Evolutionary conservation across 2,329 filamentous ascomycete species (phyloP).

Genomic region (Fusarium torreyae): DNA sequence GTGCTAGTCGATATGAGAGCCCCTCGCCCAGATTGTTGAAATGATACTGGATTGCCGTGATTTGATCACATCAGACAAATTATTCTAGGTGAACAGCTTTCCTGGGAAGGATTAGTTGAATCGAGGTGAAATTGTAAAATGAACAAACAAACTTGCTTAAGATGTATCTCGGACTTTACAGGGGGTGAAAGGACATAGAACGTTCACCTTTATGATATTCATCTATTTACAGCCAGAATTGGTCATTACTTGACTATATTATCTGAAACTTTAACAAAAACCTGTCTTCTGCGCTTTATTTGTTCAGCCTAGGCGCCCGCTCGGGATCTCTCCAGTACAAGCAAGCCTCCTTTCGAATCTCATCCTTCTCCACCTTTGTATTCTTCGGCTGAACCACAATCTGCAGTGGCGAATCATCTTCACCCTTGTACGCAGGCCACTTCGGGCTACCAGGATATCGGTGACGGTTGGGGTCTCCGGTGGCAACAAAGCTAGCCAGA

Average conservation of each 20-base stretch:
- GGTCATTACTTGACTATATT: background rate
- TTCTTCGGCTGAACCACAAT: slow-evolving; percentile 53
- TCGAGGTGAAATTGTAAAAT: no score
- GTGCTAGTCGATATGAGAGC: no score
- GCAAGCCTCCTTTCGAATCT: slow-evolving; percentile 53
- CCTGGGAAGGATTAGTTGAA: no score
- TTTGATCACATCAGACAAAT: no score
- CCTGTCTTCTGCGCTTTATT: slow-evolving; percentile 37
- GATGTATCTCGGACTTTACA: no score
- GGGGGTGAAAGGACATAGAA: no score
- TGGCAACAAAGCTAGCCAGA: slow-evolving; percentile 56
- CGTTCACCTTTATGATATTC: background rate
- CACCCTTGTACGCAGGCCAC: slow-evolving; percentile 38
- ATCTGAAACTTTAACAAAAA: background rate
- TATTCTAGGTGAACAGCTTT: no score
- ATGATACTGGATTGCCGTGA: no score
- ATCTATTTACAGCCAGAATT: background rate
- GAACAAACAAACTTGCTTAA: no score
- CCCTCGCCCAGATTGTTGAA: no score
- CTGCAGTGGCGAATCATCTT: slow-evolving; percentile 39
- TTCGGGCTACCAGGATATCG: slow-evolving; percentile 39
- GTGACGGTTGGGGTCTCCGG: slow-evolving; percentile 54
- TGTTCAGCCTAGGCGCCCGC: slow-evolving; percentile 55
- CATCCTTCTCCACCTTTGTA: slow-evolving; percentile 54
- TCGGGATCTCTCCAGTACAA: slow-evolving; percentile 56